Conservation (phyloP, 768 basidiomycete genomes). For the Gloeostereum incarnatum region DNA sequence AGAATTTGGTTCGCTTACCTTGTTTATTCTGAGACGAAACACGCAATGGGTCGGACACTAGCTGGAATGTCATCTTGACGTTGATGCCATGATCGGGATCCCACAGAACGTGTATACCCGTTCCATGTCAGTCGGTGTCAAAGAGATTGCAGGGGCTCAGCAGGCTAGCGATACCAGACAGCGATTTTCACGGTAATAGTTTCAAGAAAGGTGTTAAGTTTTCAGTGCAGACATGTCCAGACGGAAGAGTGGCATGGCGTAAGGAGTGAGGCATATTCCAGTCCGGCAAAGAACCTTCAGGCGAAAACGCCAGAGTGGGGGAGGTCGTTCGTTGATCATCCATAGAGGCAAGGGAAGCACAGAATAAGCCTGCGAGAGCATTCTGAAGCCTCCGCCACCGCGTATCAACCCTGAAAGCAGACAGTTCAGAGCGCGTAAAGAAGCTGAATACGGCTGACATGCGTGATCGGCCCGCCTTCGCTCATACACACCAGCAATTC, state of each 20-base stretch:
- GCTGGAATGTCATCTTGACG: constrained; percentile 61
- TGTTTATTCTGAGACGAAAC: constrained; percentile 35
- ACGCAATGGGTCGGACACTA: constrained; percentile 73
- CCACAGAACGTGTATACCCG: constrained; percentile 72
- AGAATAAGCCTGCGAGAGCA: constrained; percentile 88
- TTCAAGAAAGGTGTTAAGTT: constrained; percentile 95
- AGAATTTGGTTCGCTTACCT: constrained; percentile 32
- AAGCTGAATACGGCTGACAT: constrained; percentile 12
- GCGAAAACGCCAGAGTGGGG: constrained; percentile 49
- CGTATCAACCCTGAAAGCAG: constrained; percentile 45
- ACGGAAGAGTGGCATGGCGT: constrained; percentile 70
- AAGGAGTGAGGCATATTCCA: constrained; percentile 42
- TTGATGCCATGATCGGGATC: constrained; percentile 46
- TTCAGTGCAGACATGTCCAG: constrained; percentile 92
- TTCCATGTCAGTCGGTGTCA: constrained; percentile 87
- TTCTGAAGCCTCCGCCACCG: constrained; percentile 85
- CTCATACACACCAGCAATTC: constrained; percentile 92
- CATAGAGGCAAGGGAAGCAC: constrained; percentile 78
- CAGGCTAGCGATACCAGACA: constrained; percentile 74
- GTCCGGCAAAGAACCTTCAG: constrained; percentile 46
- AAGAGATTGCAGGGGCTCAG: constrained; percentile 83
- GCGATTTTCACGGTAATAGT: constrained; percentile 85
- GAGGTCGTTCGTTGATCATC: constrained; percentile 71
- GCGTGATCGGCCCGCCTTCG: constrained; percentile 46
- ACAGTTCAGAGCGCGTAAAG: background rate